phyloP scores from a whole-genome alignment of 2,329 filamentous ascomycete species.

The Colletotrichum sp. region DNA sequence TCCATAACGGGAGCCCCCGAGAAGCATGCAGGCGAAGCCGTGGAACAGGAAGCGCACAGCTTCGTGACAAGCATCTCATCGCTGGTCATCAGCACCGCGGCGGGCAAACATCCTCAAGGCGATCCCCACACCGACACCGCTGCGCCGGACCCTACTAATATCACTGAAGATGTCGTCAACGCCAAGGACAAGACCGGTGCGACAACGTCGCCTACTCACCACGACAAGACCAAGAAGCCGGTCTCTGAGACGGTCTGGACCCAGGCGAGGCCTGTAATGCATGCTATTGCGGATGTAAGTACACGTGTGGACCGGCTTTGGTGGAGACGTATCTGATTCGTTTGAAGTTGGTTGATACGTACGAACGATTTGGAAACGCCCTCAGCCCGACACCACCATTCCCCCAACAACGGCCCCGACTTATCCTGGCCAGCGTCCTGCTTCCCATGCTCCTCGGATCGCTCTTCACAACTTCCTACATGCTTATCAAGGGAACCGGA shows the following conservation, averaged over 20 bases:
- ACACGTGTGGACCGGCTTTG: too few relatives aligned
- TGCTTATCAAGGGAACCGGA: constrained; percentile 67
- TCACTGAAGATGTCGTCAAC: constrained; percentile 41
- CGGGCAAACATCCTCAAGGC: constrained; percentile 76
- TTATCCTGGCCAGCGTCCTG: constrained; percentile 60
- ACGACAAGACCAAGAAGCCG: constrained; percentile 81
- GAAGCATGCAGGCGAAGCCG: constrained; percentile 82
- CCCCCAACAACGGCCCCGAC: constrained; percentile 53
- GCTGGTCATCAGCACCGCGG: constrained; percentile 76
- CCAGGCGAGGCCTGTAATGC: constrained; percentile 77
- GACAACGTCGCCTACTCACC: constrained; percentile 48
- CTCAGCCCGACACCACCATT: constrained; percentile 71
- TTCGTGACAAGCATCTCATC: constrained; percentile 74
- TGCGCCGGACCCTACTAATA: constrained; percentile 56
- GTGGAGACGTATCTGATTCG: too few relatives aligned
- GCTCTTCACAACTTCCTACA: constrained; percentile 60
- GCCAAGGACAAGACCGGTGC: constrained; percentile 52
- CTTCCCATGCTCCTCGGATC: constrained; percentile 57
- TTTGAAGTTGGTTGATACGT: constrained; percentile 45
- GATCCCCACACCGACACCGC: constrained; percentile 59
- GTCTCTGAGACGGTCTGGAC: constrained; percentile 80
- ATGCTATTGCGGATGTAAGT: constrained; percentile 48
- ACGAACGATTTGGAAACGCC: constrained; percentile 58
- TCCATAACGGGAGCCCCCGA: constrained; percentile 83
- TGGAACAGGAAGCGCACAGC: constrained; percentile 83